phyloP scores from a whole-genome alignment of 2,329 filamentous ascomycete species.

The Pseudogymnoascus sp. region DNA sequence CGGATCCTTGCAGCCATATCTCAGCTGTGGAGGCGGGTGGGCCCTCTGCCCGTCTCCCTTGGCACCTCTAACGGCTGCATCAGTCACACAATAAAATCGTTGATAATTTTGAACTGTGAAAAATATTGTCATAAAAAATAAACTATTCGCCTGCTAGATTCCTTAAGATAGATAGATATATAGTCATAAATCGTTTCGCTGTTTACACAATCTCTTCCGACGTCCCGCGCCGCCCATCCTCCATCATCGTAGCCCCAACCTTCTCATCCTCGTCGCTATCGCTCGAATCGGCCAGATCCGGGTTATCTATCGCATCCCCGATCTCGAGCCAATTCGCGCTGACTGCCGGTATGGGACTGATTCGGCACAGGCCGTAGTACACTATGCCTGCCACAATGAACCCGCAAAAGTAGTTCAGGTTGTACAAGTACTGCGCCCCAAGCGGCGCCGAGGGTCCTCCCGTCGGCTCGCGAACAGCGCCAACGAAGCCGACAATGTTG shows the following conservation, averaged over 20 bases:
- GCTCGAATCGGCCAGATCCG: slow-evolving; percentile 15
- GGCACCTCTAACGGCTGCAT: not conserved
- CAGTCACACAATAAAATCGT: not conserved
- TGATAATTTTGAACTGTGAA: not conserved
- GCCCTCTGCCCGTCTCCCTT: not conserved
- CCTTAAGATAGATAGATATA: not conserved
- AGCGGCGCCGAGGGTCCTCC: slow-evolving; percentile 50
- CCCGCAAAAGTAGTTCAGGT: slow-evolving; percentile 83
- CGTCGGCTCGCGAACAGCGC: slow-evolving; percentile 56
- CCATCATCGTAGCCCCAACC: not conserved
- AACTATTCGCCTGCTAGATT: not conserved
- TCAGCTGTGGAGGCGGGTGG: not conserved
- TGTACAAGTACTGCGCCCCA: slow-evolving; percentile 80
- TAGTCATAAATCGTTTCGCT: not conserved
- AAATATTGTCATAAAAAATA: not conserved
- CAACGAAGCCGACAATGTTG: slow-evolving; percentile 87
- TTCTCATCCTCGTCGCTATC: slow-evolving; percentile 19
- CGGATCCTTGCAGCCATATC: not conserved
- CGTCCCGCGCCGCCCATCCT: not conserved
- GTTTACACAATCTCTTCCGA: not conserved
- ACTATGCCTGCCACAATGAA: slow-evolving; percentile 60
- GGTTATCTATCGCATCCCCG: slow-evolving; percentile 52
- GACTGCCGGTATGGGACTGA: slow-evolving; percentile 66
- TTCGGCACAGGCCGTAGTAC: slow-evolving; percentile 64
- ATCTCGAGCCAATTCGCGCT: slow-evolving; percentile 75